These are phyloP conservation scores for Trifolium pratense DNA, from an alignment of 306 rosid species.

Conservation along the genomic window DNA sequence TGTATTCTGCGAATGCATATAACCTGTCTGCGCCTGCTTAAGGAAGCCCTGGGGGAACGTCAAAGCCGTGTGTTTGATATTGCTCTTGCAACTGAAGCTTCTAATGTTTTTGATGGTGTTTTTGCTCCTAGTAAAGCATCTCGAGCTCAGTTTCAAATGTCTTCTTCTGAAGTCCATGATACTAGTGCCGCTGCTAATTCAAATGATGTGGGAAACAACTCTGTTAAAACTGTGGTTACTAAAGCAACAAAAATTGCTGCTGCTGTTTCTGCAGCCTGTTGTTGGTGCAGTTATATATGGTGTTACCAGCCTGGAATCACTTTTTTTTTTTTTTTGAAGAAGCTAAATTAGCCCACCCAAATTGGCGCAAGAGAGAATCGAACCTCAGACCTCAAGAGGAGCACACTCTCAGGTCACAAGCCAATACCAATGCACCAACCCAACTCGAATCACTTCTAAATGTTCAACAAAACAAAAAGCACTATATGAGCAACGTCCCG, in stretches of 20 bases:
- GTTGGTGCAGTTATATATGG: constrained; percentile 83
- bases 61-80: constrained; percentile 96
- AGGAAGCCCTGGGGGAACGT: constrained; percentile 97
- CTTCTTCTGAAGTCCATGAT: constrained; percentile 85
- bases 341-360: too few species aligned
- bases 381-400: too few species aligned
- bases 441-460: too few species aligned
- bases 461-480: too few species aligned
- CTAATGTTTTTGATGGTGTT: constrained; percentile 70
- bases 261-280: constrained; percentile 87
- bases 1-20: constrained; percentile 76
- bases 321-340: too few species aligned
- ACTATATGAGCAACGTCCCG: too few species aligned
- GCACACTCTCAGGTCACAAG: too few species aligned
- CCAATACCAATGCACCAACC: too few species aligned
- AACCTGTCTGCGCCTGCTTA: constrained; percentile 83
- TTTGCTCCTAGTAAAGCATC: constrained; percentile 85
- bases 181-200: constrained; percentile 48
- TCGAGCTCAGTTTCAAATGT: constrained; percentile 77
- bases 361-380: too few species aligned
- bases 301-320: constrained; percentile 84
- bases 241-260: constrained; percentile 79
- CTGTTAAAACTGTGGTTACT: constrained; percentile 53
- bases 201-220: constrained; percentile 55
- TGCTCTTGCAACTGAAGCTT: constrained; percentile 94